Percentiles rank a stretch among this genome's conserved stretches.
Evolutionary conservation across 1,284 basidiomycete genomes (phyloP).

Genomic region (Ganoderma leucocontextum): DNA sequence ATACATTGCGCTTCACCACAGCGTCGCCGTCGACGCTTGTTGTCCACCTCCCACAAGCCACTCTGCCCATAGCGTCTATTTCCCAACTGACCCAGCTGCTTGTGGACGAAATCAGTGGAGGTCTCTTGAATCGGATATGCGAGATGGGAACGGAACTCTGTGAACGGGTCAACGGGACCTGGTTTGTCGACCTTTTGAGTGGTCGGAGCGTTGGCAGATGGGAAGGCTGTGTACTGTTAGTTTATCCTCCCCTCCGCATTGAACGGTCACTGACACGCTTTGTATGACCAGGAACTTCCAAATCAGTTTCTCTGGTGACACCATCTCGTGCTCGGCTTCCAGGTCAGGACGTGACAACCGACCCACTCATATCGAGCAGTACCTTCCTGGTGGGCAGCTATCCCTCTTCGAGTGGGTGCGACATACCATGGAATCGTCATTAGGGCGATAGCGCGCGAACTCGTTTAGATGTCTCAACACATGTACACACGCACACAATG

Average conservation of each 20-base stretch:
- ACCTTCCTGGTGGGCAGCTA: slow-evolving; percentile 42
- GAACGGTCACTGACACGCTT: not conserved
- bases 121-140: slow-evolving; percentile 71
- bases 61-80: slow-evolving; percentile 72
- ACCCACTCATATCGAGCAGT: slow-evolving; percentile 46
- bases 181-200: slow-evolving; percentile 76
- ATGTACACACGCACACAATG: not conserved
- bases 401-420: slow-evolving; percentile 38
- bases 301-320: slow-evolving; percentile 58
- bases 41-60: slow-evolving; percentile 80
- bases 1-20: slow-evolving; percentile 77
- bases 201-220: slow-evolving; percentile 78
- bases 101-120: slow-evolving; percentile 76
- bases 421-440: slow-evolving; percentile 36
- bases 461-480: not conserved
- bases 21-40: slow-evolving; percentile 73
- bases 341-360: slow-evolving; percentile 49
- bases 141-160: slow-evolving; percentile 67
- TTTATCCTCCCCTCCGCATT: not conserved
- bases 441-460: slow-evolving; percentile 22
- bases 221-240: slow-evolving; percentile 80
- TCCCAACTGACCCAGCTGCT: slow-evolving; percentile 78
- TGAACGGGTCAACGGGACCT: slow-evolving; percentile 65
- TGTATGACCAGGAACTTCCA: slow-evolving; percentile 63
- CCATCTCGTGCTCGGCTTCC: slow-evolving; percentile 64